phyloP scores from a whole-genome alignment of 805 yeast species.

The Diddensiella santjacobensis region DNA sequence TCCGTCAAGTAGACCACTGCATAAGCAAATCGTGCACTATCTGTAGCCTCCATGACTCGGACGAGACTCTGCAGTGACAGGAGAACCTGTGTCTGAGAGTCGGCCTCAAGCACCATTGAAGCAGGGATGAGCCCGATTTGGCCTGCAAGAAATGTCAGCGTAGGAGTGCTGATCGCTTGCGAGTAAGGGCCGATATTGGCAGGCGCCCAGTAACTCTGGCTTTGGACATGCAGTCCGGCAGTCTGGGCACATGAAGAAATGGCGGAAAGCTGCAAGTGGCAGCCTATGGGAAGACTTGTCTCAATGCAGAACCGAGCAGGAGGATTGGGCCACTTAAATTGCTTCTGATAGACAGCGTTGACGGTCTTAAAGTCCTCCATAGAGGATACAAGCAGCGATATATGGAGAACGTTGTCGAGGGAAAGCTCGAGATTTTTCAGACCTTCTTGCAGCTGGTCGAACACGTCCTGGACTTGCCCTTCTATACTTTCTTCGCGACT shows the following conservation, averaged over 20 bases:
- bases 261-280: conserved; percentile 57
- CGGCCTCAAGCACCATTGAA: conserved; percentile 49
- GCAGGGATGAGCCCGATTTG: conserved; percentile 84
- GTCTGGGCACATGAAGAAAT: conserved; percentile 24
- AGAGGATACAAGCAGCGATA: conserved; percentile 56
- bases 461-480: conserved; percentile 7
- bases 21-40: conserved; percentile 41
- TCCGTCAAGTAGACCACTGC: conserved; percentile 55
- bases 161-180: conserved; percentile 59
- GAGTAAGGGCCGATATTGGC: conserved; percentile 98
- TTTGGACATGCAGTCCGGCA: conserved; percentile 82
- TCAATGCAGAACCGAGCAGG: conserved; percentile 88
- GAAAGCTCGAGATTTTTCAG: conserved; percentile 5
- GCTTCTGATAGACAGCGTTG: conserved; percentile 55
- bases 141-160: conserved; percentile 70
- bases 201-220: conserved; percentile 97
- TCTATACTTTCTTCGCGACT: background rate
- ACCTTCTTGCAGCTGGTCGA: conserved; percentile 9
- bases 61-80: conserved; percentile 73
- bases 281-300: conserved; percentile 42
- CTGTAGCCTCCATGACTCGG: conserved; percentile 55
- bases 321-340: conserved; percentile 57
- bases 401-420: conserved; percentile 47
- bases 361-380: conserved; percentile 63
- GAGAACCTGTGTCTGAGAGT: conserved; percentile 37